Percentiles rank a stretch among this genome's conserved stretches.
Conservation (phyloP, 106 monocot species). For the Dendrobium huoshanense region DNA sequence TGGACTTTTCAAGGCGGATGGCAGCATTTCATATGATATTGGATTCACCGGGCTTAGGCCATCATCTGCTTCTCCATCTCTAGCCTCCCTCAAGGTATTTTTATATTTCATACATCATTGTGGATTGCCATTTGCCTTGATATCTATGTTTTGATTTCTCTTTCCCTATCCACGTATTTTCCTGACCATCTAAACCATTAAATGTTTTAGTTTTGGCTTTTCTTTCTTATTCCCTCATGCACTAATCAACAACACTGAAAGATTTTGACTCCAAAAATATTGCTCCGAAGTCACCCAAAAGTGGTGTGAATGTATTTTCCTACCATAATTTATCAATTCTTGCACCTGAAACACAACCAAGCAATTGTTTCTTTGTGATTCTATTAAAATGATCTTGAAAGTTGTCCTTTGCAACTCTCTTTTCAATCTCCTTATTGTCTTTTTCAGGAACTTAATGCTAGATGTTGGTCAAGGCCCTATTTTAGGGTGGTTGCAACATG, state of each 20-base stretch:
- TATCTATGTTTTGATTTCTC: background rate
- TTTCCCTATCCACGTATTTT: background rate
- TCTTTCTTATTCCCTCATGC: background rate
- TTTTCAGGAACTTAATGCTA: background rate
- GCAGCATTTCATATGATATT: constrained; percentile 65
- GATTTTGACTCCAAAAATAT: background rate
- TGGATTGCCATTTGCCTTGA: background rate
- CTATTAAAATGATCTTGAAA: background rate
- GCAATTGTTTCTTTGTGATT: background rate
- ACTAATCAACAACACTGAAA: background rate
- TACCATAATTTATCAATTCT: background rate
- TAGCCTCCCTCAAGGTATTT: constrained; percentile 29
- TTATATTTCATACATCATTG: background rate
- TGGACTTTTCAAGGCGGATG: constrained; percentile 76
- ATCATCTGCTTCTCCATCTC: constrained; percentile 28
- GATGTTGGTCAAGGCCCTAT: constrained; percentile 1
- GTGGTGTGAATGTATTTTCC: background rate
- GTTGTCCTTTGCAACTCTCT: background rate
- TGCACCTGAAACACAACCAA: background rate
- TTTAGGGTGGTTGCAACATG: background rate
- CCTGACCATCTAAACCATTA: background rate
- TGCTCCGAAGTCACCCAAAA: background rate
- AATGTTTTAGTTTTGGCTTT: background rate
- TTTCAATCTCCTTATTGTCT: background rate
- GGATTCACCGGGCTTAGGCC: constrained; percentile 50